Base-by-base conservation (phyloP, 192 early-diverging fungal species). In the Lobosporangium transversale region DNA sequence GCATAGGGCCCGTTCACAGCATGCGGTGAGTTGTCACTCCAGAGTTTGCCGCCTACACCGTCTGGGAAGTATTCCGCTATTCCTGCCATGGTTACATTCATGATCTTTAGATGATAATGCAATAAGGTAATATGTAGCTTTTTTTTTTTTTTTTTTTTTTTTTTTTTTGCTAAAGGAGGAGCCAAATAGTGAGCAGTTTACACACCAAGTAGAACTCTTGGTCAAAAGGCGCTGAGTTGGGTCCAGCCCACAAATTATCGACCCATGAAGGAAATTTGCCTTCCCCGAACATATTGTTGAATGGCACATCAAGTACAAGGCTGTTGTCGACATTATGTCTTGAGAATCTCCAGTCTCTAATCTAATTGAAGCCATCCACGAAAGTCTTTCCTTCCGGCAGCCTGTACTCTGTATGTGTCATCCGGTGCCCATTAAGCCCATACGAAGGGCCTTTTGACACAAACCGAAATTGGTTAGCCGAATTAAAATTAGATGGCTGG, bases 21-120 rank as follows among this genome's bases (percentile, higher is more conserved):
- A 63, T 70, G 66, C 7, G 62, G 54, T 11, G 82, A 81, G 11
- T 35, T 63, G 54, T 84, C 79, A n/a, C 24, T 79, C 89, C 89
- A 91, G 23, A 89, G 89, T 24, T 88, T 89, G 37, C 37, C 30
- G 0, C 62, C 62, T 12, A 53, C 80, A 0, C 59, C 58, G 49
- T 87, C 83, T 29, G 87, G 87, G 57, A 88, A 91, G 62, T 83
- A 90, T 4, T 76, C 83, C 40, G 70, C 68, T 4, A 83, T 83
- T 17, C 89, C 89, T 27, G 85, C 88, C 1, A 89, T 86, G 26
- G 87, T 86, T 14, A 89, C 84, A 44, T 89, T 84, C 74, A 91
- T 68, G 33, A 91, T 87, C 66, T 88, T 43, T n/a, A 44, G 5
- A 44, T 7, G 50, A 11, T n/a, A n/a, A n/a, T n/a, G n/a, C n/a